Evolutionary conservation across 1,284 basidiomycete genomes (phyloP), one percentile per base, ranked within the genome.

Genomic region (Trichosporon coremiiforme): DNA sequence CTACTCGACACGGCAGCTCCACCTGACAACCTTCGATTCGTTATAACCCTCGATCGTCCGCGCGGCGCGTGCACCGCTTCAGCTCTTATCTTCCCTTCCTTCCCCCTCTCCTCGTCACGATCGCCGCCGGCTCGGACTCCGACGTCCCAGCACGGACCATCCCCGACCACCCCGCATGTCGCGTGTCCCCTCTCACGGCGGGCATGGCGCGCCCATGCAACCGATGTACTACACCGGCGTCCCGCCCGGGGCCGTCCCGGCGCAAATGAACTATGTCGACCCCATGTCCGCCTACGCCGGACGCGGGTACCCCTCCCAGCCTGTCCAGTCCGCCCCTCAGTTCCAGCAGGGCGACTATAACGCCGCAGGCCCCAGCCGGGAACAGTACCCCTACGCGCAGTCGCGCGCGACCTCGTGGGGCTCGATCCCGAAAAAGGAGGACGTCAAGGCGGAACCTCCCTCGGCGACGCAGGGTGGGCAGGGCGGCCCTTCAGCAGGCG

Each of bases 291-390:
- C 66, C 2, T 72, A 72, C 45, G 68, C 47, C 33, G 53, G 66
- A 45, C 29, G 63, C 57, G 60, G 25, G 10, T 69, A 66, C n/a
- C 65, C 65, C 29, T 22, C 50, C 20, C 20, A 68, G 29, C 65
- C 33, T 15, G 47, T 36, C 25, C 65, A 66, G 53, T 15, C 15
- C 29, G 55, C 64, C 10, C n/a, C 55, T 4, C 47, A 38, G 33
- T 65, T 36, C 47, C 64, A 65, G 7, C 60, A 69, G 35, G 53
- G 47, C 9, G 45, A 35, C 15, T 73, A 73, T 66, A 73, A 68
- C n/a, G 71, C 71, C 3, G 66, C 71, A 10, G 71, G 71, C 25
- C 69, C 71, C 13, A 69, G 67, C 15, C 69, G 71, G 36, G 71
- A 73, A 8, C 67, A 64, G 22, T 73, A 73, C 36, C 66, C 55